Base-by-base conservation (phyloP, 345 rosid species). In the Gossypium ekmanianum region DNA sequence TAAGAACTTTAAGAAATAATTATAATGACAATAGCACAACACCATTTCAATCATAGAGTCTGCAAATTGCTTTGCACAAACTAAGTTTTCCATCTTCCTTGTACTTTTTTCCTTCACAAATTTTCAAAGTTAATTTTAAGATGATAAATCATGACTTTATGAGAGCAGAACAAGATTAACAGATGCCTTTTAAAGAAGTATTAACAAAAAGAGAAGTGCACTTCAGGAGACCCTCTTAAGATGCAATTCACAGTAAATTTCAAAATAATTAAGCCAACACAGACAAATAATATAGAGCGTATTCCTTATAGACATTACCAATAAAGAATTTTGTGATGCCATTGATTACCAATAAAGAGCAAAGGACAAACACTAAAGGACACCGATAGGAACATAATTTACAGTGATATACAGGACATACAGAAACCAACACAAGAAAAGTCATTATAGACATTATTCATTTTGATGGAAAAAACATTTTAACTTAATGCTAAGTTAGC, bases 381-480 rank as follows among this genome's bases (percentile, higher is more conserved):
- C 55, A 45, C 56, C 54, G 7, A 22, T 22, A 6, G 24, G 47
- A 12, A 68, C 43, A 50, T 51, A 26, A 26, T 27, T 69, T 51
- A 16, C 27, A 26, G 11, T 10, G 8, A 48, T 48, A 68, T 14
- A 13, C 11, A 24, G 34, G 48, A 58, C n/a, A 45, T 29, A 71
- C 29, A 17, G 13, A 73, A 79, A 58, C 16, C 43, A 73, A 66
- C 27, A 12, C 58, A 67, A 72, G 70, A 58, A 71, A 64, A 29
- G 26, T 20, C 45, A 11, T n/a, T 20, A 45, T 18, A 67, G 57
- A 47, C 71, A 54, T 58, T 58, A n/a, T 58, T 58, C 34, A 10
- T 58, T 58, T 58, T 58, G 34, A 58, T 58, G 62, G 34, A 29
- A 29, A 14, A 61, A 34, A 24, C 71, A 47, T 64, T 22, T 20